Base-by-base conservation (phyloP, 441 rosid genomes). In the Kokia cookei region DNA sequence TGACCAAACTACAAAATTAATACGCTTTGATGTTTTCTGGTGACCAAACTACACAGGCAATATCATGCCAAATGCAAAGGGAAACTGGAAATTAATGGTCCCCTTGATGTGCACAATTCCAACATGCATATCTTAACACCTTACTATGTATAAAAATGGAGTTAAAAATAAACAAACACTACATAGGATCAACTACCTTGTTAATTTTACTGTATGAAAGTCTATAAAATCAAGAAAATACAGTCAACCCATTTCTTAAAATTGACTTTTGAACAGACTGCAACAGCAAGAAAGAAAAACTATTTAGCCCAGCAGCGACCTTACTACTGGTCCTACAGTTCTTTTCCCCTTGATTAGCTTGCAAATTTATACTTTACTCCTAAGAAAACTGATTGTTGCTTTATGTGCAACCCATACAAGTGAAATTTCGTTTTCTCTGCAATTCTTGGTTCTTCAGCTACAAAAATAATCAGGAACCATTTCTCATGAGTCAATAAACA, bases 331-430 rank as follows among this genome's bases (percentile, higher is more conserved):
- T 68, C 43, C 59, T 50, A 68, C 72, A 9, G 59, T 37, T 37
- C 27, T 32, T 7, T 51, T 4, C 32, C 27, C 3, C n/a, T 48
- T 32, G 13, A 22, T 40, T n/a, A 22, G 35, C 69, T 22, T 12
- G 4, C n/a, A 50, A 29, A 51, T 29, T 50, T 43, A 29, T 68
- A 19, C 60, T 68, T 68, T 50, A 68, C 72, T 68, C 72, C 72
- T n/a, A 68, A 68, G 72, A 22, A 68, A 68, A 51, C n/a, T 17
- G 72, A 50, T 68, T 48, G 53, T 68, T 68, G 72, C 72, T 68
- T 68, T 68, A 68, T 29, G 32, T 50, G 60, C 60, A 68, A 68
- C 22, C 40, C 17, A 51, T 50, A 2, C 72, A 15, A 51, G 72
- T 68, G 1, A 50, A 9, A 68, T 29, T 68, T 68, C 72, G 15